Evolutionary conservation across 495 filamentous ascomycete species (phyloP), one percentile per base, ranked within the genome.

Genomic region (Aspergillus taichungensis): DNA sequence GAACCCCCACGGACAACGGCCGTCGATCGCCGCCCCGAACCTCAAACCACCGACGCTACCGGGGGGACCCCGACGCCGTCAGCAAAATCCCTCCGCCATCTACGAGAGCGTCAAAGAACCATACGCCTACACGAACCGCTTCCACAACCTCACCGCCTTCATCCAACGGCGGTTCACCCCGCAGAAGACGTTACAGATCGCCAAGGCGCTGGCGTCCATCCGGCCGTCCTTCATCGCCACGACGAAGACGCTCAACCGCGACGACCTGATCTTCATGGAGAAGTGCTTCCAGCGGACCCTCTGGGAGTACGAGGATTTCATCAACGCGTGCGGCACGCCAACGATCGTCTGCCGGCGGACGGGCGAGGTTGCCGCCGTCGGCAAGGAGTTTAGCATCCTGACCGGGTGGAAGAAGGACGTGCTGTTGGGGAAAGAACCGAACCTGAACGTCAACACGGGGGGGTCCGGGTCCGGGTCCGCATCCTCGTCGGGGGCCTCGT

Each of bases 251-350:
- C 68, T 97, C 31, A 88, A 87, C 45, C 72, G 79, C 27, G 79
- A 90, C 55, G 92, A 98, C 59, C 75, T 97, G 13, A 81, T 98
- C 14, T 95, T 96, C 66, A 94, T 92, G 87, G 92, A 98, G 63
- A 90, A 94, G 61, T 90, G 85, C 58, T 87, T 97, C 57, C 92
- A 98, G 60, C 85, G 92, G 33, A 89, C 85, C 1, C 73, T 98
- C 9, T 87, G 83, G 60, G 88, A 94, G 56, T 92, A 94, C 53
- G 87, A 97, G 50, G 87, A 92, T 45, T 90, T 89, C 54, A 86
- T 94, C 73, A 82, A 85, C 45, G 79, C 83, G 38, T 85, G 80
- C 47, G 87, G 87, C 31, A 94, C 89, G 14, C 92, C 92, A 11
- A 90, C 88, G 2, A 82, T 98, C 45, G 86, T 95, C 36, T 94